A percentile compares a stretch with the other conserved stretches of the same genome.
Evolutionary conservation across 495 filamentous ascomycete genomes (phyloP).

Genomic region (Clavariopsis aquatica): DNA sequence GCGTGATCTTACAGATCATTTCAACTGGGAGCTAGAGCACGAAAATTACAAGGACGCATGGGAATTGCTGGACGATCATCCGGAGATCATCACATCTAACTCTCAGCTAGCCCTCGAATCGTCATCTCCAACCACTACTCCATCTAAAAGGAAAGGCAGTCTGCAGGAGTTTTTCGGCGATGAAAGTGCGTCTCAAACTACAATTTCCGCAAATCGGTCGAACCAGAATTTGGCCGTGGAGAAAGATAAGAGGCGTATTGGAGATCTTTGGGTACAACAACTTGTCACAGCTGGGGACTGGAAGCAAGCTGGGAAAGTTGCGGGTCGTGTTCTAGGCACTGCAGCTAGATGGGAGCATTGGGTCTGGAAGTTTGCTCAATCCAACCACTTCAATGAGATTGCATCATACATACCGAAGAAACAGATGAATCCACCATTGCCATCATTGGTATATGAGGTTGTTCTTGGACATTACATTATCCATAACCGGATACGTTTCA

Average conservation of each 20-base stretch:
- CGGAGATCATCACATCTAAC: constrained; percentile 61
- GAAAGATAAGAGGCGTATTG: constrained; percentile 88
- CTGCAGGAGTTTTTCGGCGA: constrained; percentile 79
- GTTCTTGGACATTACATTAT: constrained; percentile 83
- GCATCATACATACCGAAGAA: constrained; percentile 76
- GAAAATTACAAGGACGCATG: constrained; percentile 81
- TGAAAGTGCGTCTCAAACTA: constrained; percentile 64
- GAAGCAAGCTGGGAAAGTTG: constrained; percentile 72
- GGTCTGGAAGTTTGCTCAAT: constrained; percentile 85
- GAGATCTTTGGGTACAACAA: constrained; percentile 89
- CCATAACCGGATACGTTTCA: constrained; percentile 65
- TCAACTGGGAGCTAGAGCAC: constrained; percentile 79
- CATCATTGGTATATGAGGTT: constrained; percentile 79
- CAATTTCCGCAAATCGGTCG: constrained; percentile 51
- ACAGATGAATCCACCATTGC: constrained; percentile 73
- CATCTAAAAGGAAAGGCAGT: constrained; percentile 54
- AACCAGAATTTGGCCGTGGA: constrained; percentile 63
- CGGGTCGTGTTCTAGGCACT: constrained; percentile 76
- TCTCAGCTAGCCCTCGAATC: constrained; percentile 39
- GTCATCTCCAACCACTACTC: constrained; percentile 51
- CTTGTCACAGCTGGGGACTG: constrained; percentile 72
- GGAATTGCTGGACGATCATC: constrained; percentile 82
- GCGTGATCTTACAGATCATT: constrained; percentile 78
- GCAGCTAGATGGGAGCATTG: constrained; percentile 88
- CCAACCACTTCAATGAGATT: constrained; percentile 84